Evolutionary conservation across 2,329 filamentous ascomycete species (phyloP), one percentile per base, ranked within the genome.

Genomic region (Pleochaeta shiraiana): DNA sequence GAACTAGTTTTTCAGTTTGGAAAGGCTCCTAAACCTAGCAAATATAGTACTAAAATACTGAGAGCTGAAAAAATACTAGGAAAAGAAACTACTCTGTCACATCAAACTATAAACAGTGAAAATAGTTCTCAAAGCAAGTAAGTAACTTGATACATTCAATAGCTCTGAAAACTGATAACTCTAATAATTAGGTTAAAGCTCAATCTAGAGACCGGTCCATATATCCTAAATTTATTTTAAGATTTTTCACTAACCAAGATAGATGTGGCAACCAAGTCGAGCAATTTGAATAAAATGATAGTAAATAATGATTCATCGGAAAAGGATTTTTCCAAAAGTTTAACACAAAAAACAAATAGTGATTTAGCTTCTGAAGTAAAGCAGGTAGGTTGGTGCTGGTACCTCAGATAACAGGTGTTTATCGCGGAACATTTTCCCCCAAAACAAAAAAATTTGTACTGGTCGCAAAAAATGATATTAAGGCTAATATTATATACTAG

Each of bases 1-100:
- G 24, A 63, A 19, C 16, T 43, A 19, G 24, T 28, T 45, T 63
- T 63, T 28, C 45, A 63, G 26, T 63, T 63, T 47, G 60, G 60
- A 47, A 28, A 21, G 5, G 60, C 60, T 19, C 60, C 60, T 11
- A 63, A 45, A 19, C 34, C 31, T 63, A 45, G 33, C 16, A 63
- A 28, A 21, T 63, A 28, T 43, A 63, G 30, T 47, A 37, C 30
- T n/a, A 63, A 63, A 45, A 45, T 16, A 11, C 34, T 24, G 9
- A 19, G 6, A 26, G 24, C 31, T 45, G 60, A 63, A 12, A 31
- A 63, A 12, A 59, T 33, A 14, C n/a, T 31, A n/a, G 39, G n/a
- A 50, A 50, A 21, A 26, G 45, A 50, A 28, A 21, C 45, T 43
- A 43, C 21, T n/a, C n/a, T 4, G 39, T n/a, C 39, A 43, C 14